These are phyloP conservation scores for Ascochyta viciae-villosae DNA, from an alignment of 2,329 filamentous ascomycete genomes.

Conservation along the genomic window DNA sequence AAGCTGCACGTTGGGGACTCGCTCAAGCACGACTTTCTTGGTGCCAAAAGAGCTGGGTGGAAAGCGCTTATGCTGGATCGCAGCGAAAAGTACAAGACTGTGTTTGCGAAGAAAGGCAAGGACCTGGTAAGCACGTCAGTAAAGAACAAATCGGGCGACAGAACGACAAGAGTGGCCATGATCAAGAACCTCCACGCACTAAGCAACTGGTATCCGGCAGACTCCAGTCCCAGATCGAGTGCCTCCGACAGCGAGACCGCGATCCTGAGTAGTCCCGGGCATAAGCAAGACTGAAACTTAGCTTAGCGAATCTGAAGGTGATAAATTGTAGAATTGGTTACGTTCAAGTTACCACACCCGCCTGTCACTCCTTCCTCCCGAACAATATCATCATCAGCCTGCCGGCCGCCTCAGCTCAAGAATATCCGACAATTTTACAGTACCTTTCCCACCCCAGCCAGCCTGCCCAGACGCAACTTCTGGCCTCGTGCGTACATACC, in stretches of 20 bases:
- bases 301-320: not conserved
- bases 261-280: not conserved
- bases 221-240: not conserved
- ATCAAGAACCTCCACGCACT: conserved; percentile 1
- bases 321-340: not conserved
- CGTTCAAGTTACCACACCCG: not conserved
- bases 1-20: conserved; percentile 65
- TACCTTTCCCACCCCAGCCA: conserved; percentile 85
- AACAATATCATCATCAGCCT: not conserved
- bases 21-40: conserved; percentile 58
- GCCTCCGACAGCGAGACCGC: not conserved
- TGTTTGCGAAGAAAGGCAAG: not conserved
- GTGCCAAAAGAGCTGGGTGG: conserved; percentile 59
- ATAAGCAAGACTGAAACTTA: not conserved
- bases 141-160: not conserved
- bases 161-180: not conserved
- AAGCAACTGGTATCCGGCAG: not conserved
- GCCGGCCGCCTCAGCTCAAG: conserved; percentile 35
- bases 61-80: conserved; percentile 53
- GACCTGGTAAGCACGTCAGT: not conserved
- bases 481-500: conserved; percentile 80
- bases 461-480: conserved; percentile 75
- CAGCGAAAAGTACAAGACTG: conserved; percentile 9
- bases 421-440: conserved; percentile 71
- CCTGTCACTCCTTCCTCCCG: not conserved